These are phyloP conservation scores for Daldinia bambusicola DNA, from an alignment of 495 filamentous ascomycete genomes.

Conservation along the genomic window DNA sequence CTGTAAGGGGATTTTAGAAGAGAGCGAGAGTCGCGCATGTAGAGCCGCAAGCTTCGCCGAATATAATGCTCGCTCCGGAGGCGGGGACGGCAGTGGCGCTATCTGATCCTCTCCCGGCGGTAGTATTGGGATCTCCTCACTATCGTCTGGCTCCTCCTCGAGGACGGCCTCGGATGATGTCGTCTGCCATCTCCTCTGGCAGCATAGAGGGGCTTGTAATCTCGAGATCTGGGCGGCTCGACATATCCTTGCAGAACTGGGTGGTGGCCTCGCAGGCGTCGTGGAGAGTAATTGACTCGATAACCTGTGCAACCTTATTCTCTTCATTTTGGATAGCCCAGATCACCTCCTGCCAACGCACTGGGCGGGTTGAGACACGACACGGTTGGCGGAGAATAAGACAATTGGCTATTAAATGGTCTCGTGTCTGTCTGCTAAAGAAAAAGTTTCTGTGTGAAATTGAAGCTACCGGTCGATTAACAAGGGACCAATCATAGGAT, in stretches of 20 bases:
- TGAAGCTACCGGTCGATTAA: slow-evolving; percentile 28
- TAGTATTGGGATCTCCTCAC: slow-evolving; percentile 1
- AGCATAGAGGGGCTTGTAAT: slow-evolving; percentile 38
- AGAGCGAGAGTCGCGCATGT: slow-evolving; percentile 88
- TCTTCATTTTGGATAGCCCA: slow-evolving; percentile 51
- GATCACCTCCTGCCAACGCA: slow-evolving; percentile 43
- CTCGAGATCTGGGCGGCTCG: slow-evolving; percentile 37
- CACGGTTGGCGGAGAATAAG: slow-evolving; percentile 38
- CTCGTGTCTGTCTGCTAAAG: slow-evolving; percentile 45
- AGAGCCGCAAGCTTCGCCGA: slow-evolving; percentile 95
- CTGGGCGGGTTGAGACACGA: slow-evolving; percentile 40
- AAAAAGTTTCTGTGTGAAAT: slow-evolving; percentile 48
- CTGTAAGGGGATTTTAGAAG: slow-evolving; percentile 81
- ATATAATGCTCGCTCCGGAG: slow-evolving; percentile 69
- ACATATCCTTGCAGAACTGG: slow-evolving; percentile 38
- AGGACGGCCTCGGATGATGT: slow-evolving; percentile 29
- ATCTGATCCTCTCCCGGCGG: neutral
- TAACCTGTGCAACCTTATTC: slow-evolving; percentile 75
- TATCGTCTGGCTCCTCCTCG: slow-evolving; percentile 9
- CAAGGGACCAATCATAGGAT: slow-evolving; percentile 40
- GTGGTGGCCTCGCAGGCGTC: slow-evolving; percentile 33
- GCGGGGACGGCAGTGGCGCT: slow-evolving; percentile 69
- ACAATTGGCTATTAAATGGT: slow-evolving; percentile 17
- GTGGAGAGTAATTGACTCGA: slow-evolving; percentile 72
- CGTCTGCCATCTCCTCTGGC: slow-evolving; percentile 50